Evolutionary conservation across 2,329 filamentous ascomycete species (phyloP).

Genomic region (Fonsecaea monophora): DNA sequence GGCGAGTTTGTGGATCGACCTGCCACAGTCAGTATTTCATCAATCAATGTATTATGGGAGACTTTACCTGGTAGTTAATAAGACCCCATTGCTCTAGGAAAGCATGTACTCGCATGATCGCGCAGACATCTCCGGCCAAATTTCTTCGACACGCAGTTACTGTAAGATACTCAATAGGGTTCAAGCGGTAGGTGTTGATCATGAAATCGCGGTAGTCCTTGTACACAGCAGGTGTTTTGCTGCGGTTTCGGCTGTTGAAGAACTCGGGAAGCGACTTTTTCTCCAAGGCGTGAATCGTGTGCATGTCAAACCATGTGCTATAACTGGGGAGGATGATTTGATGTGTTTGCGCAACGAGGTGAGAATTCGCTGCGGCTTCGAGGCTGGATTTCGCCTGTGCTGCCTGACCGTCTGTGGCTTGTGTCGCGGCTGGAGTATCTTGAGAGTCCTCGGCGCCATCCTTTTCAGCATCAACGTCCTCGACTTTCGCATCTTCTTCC

Average conservation of each 20-base stretch:
- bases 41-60: not conserved
- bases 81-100: slow-evolving; percentile 99
- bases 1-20: slow-evolving; percentile 95
- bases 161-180: slow-evolving; percentile 93
- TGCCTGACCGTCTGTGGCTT: slow-evolving; percentile 60
- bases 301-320: slow-evolving; percentile 99
- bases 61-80: slow-evolving; percentile 92
- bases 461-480: slow-evolving; percentile 47
- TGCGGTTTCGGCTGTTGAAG: slow-evolving; percentile 97
- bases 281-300: slow-evolving; percentile 86
- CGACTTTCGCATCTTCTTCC: slow-evolving; percentile 53
- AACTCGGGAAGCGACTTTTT: slow-evolving; percentile 95
- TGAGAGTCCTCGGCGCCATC: slow-evolving; percentile 51
- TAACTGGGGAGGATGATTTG: slow-evolving; percentile 97
- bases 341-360: slow-evolving; percentile 91
- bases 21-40: slow-evolving; percentile 52
- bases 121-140: slow-evolving; percentile 94
- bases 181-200: slow-evolving; percentile 98
- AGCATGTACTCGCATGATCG: slow-evolving; percentile 97
- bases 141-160: slow-evolving; percentile 96
- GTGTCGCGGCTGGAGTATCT: slow-evolving; percentile 48
- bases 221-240: slow-evolving; percentile 96
- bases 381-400: slow-evolving; percentile 78
- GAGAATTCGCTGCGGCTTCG: slow-evolving; percentile 86
- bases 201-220: slow-evolving; percentile 99